Percentiles rank a stretch among this genome's conserved stretches.
Evolutionary conservation across 2,329 filamentous ascomycete species (phyloP).

Genomic region (Thielaviopsis euricoi): DNA sequence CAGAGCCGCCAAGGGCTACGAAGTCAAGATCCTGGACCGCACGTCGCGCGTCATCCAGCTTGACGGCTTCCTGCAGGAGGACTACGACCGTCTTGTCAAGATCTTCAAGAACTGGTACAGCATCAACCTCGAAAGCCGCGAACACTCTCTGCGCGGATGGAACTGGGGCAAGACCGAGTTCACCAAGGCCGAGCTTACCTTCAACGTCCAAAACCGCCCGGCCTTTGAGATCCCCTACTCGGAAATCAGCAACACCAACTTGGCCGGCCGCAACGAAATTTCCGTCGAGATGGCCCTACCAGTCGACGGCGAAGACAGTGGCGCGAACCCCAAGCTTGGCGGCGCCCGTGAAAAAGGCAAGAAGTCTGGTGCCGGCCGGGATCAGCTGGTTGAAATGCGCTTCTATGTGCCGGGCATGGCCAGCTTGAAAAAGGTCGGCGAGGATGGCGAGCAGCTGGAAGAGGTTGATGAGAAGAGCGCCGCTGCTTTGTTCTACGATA

Average conservation of each 20-base stretch:
- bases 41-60: slow-evolving; percentile 78
- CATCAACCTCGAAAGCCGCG: slow-evolving; percentile 76
- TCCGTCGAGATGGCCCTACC: slow-evolving; percentile 83
- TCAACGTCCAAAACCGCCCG: slow-evolving; percentile 92
- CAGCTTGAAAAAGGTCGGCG: slow-evolving; percentile 50
- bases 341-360: slow-evolving; percentile 63
- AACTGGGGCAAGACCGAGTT: slow-evolving; percentile 99
- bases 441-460: slow-evolving; percentile 46
- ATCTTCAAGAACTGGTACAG: slow-evolving; percentile 98
- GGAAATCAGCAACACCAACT: slow-evolving; percentile 93
- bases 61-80: slow-evolving; percentile 88
- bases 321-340: slow-evolving; percentile 50
- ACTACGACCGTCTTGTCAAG: slow-evolving; percentile 79
- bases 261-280: slow-evolving; percentile 95
- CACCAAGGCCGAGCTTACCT: slow-evolving; percentile 81
- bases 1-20: slow-evolving; percentile 77
- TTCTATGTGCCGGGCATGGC: slow-evolving; percentile 94
- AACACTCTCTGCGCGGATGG: slow-evolving; percentile 91
- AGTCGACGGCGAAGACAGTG: slow-evolving; percentile 52
- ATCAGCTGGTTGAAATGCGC: slow-evolving; percentile 95
- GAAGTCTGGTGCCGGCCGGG: slow-evolving; percentile 74
- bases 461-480: slow-evolving; percentile 81
- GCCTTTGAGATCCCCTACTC: slow-evolving; percentile 95
- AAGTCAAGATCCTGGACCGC: slow-evolving; percentile 79
- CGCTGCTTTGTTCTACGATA: slow-evolving; percentile 95